Evolutionary conservation across 192 early-diverging fungal genomes (phyloP).

Genomic region (Spizellomyces punctatus): DNA sequence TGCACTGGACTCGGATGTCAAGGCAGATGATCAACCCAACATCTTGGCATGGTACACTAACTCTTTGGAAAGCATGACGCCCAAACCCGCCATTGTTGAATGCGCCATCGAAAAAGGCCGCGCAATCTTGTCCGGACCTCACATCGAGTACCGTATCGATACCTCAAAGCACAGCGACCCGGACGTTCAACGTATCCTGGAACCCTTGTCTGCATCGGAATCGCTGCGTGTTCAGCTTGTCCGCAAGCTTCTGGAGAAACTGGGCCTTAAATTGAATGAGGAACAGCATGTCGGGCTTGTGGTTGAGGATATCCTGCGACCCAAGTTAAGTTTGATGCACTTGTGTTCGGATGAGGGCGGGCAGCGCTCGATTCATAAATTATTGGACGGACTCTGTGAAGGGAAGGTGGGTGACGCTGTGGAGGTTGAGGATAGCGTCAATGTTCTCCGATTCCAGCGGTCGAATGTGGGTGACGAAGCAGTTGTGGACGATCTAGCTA

Average conservation of each 20-base stretch:
- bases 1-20: constrained; percentile 11
- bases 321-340: constrained; percentile 14
- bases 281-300: not conserved
- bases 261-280: constrained; percentile 65
- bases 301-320: not conserved
- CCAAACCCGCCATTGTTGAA: constrained; percentile 62
- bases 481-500: no score
- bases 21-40: not conserved
- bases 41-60: constrained; percentile 47
- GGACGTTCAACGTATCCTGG: constrained; percentile 1
- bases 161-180: constrained; percentile 49
- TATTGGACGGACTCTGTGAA: not conserved
- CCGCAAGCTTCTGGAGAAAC: constrained; percentile 57
- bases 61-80: not conserved
- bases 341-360: constrained; percentile 16
- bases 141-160: constrained; percentile 78
- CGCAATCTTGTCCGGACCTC: constrained; percentile 80
- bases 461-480: not conserved
- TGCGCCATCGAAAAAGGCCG: constrained; percentile 63
- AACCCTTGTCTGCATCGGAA: not conserved
- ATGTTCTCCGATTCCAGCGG: constrained; percentile 21
- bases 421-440: constrained; percentile 27
- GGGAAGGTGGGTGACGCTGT: not conserved
- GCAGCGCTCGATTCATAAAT: not conserved
- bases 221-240: constrained; percentile 28